A percentile compares a stretch with the other conserved stretches of the same genome.
Conservation (phyloP, 2,329 filamentous ascomycete genomes). For the Xylaria sp. region DNA sequence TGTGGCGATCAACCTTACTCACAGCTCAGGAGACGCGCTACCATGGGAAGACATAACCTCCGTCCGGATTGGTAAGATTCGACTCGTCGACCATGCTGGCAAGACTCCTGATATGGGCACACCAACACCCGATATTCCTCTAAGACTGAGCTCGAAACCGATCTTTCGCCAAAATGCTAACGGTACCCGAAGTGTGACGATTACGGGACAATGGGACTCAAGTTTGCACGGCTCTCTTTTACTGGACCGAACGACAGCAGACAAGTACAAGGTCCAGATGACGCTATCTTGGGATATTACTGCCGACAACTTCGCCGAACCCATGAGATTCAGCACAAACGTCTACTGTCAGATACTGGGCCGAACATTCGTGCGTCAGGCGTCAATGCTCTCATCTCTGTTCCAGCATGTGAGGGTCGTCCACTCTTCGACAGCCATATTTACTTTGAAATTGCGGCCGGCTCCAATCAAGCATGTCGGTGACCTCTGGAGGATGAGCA, state of each 20-base stretch:
- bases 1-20: conserved; percentile 84
- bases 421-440: conserved; percentile 83
- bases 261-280: conserved; percentile 89
- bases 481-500: conserved; percentile 96
- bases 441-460: conserved; percentile 83
- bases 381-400: conserved; percentile 82
- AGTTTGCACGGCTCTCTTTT: conserved; percentile 89
- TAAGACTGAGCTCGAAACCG: conserved; percentile 79
- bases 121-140: conserved; percentile 70
- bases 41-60: conserved; percentile 84
- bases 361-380: conserved; percentile 80
- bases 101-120: conserved; percentile 80
- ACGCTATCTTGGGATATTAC: conserved; percentile 83
- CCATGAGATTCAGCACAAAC: conserved; percentile 84
- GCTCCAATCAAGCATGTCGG: conserved; percentile 88
- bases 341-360: conserved; percentile 82
- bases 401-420: conserved; percentile 86
- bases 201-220: conserved; percentile 96
- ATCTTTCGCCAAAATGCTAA: conserved; percentile 84
- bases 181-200: conserved; percentile 82
- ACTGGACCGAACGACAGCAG: conserved; percentile 89
- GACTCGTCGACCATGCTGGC: conserved; percentile 80
- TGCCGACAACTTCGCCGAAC: conserved; percentile 81
- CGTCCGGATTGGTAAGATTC: conserved; percentile 78
- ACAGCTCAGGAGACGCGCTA: conserved; percentile 84